Evolutionary conservation across 2,329 filamentous ascomycete species (phyloP), one percentile per base, ranked within the genome.

Genomic region (Scedosporium boydii): DNA sequence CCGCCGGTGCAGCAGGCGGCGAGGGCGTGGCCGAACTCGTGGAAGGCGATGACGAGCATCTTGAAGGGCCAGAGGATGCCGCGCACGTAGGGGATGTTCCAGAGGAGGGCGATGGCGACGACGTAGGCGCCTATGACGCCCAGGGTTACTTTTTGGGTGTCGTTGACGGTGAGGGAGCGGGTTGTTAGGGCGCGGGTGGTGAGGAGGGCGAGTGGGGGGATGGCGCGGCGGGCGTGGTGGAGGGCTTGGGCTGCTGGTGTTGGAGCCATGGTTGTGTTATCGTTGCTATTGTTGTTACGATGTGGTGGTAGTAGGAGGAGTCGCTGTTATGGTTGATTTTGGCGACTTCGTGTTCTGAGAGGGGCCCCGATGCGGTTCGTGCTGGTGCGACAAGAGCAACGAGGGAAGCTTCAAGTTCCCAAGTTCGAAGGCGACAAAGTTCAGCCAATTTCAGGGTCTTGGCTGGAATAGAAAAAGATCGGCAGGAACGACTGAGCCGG

Each of bases 11-110:
- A 82, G 65, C 87, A 82, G 46, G 88, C 87, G 1, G 85, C 85
- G 68, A 91, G 83, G 58, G 89, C 89, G 74, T 93, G 89, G 12
- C 87, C 85, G 69, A 92, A 87, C 67, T 93, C 89, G 75, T 93
- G 89, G 73, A 92, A 93, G 44, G 89, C 89, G 66, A 93, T 92
- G 60, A 90, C 88, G 21, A 93, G 81, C 89, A 92, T 91, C 86
- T 93, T 93, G 78, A 93, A 92, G 3, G 89, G 89, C 89, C 89
- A 93, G 42, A 93, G 76, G 1, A 87, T 80, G 80, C 85, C 88
- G 62, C 84, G 81, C n/a, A 93, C 75, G 72, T 90, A 91, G 1
- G 89, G 89, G 1, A 92, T 73, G 74, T 92, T 92, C 89, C 89
- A 93, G 3, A 93, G 77, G 51, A 93, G 78, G 4, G 88, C 88